These are phyloP conservation scores for Pseudogymnoascus sp. DNA, from an alignment of 2,329 filamentous ascomycete species.

Conservation along the genomic window DNA sequence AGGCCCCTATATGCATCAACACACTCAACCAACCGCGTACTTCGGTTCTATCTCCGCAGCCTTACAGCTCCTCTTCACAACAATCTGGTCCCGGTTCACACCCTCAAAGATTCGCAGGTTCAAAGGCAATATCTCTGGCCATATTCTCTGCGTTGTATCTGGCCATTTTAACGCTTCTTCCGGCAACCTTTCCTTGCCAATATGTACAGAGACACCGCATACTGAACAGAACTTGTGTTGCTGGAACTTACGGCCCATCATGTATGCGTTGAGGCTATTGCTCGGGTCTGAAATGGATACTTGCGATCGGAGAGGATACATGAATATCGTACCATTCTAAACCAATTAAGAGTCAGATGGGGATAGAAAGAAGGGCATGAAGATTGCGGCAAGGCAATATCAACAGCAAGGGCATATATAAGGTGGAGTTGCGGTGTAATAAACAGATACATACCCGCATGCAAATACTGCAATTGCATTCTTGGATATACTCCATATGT, in stretches of 20 bases:
- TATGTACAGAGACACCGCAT: not conserved
- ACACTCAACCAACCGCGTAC: not conserved
- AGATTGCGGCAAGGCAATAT: not conserved
- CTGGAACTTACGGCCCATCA: not conserved
- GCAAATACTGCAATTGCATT: slow-evolving; percentile 8
- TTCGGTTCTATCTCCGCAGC: not conserved
- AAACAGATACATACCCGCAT: not conserved
- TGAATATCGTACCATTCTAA: not conserved
- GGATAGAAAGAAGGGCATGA: not conserved
- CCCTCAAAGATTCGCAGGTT: not conserved
- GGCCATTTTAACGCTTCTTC: not conserved
- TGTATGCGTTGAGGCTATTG: not conserved
- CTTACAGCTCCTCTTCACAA: not conserved
- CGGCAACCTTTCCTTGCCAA: not conserved
- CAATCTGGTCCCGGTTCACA: not conserved
- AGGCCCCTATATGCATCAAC: not conserved
- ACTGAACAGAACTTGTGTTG: not conserved
- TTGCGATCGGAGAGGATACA: not conserved
- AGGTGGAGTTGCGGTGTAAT: not conserved
- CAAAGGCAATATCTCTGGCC: not conserved
- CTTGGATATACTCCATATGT: slow-evolving; percentile 1
- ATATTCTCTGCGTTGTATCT: not conserved
- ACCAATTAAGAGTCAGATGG: not conserved
- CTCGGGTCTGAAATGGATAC: not conserved
- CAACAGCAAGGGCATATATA: not conserved